phyloP scores from a whole-genome alignment of 2,329 filamentous ascomycete species.

The Trichoderma sp. region DNA sequence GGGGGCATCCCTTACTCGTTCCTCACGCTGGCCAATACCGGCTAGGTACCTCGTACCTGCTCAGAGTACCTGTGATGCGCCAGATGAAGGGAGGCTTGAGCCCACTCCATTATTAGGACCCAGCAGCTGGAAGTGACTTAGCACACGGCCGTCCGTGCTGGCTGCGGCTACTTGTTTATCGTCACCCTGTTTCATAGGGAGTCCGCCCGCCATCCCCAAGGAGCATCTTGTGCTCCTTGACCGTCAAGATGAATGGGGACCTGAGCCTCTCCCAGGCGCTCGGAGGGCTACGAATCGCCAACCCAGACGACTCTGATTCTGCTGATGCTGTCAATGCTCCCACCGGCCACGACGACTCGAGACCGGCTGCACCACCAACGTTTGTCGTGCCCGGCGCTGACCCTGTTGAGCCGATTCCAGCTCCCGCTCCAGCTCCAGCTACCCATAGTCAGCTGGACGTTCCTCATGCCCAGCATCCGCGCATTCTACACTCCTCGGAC shows the following conservation, averaged over 20 bases:
- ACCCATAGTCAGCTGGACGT: conserved; percentile 32
- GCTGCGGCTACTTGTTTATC: conserved; percentile 28
- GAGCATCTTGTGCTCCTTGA: conserved; percentile 29
- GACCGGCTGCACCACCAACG: conserved; percentile 27
- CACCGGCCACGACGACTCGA: conserved; percentile 35
- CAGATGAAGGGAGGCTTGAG: conserved; percentile 16
- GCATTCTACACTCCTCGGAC: conserved; percentile 29
- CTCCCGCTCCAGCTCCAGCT: conserved; percentile 8
- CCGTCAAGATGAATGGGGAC: conserved; percentile 79
- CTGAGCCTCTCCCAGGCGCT: conserved; percentile 89
- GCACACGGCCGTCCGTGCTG: conserved; percentile 19
- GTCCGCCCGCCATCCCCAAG: conserved; percentile 27
- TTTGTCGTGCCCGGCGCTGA: conserved; percentile 28
- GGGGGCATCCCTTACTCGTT: conserved; percentile 5
- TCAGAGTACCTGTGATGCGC: conserved; percentile 11
- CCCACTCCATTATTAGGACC: conserved; percentile 17
- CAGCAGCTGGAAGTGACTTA: conserved; percentile 17
- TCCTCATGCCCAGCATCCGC: conserved; percentile 27
- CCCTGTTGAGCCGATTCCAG: conserved; percentile 2
- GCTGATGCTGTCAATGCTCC: conserved; percentile 41
- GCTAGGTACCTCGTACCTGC: background rate
- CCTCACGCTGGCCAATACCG: background rate
- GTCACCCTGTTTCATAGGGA: conserved; percentile 27
- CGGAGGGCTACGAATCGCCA: conserved; percentile 94
- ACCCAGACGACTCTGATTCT: conserved; percentile 82